Base-by-base conservation (phyloP, 345 rosid genomes). In the Sonneratia alba region DNA sequence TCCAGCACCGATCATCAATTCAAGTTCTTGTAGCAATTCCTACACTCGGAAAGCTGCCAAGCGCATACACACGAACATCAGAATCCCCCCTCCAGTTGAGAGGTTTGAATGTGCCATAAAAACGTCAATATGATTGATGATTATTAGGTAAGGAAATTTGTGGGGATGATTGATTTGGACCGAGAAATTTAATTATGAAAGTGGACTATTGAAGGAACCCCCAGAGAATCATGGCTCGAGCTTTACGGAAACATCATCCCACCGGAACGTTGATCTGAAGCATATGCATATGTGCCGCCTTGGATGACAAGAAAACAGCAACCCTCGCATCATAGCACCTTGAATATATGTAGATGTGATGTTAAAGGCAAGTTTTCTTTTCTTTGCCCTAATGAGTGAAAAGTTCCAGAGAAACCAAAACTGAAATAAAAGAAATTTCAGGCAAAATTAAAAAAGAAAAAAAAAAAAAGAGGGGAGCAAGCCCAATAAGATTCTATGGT, bases 341-440 rank as follows among this genome's bases (percentile, higher is more conserved):
- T 4, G 9, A 40, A 40, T 2, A 56, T 21, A 59, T 27, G 32
- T 59, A 59, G 36, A 59, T 59, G 64, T 59, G 64, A 59, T 59
- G 64, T 59, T 24, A 59, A 59, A 59, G 64, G 64, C 64, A 59
- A 59, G 64, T 59, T 10, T 59, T 59, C 64, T n/a, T 59, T 59
- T 59, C 32, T 8, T 22, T 59, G 3, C 9, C 36, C 32, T 9
- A 59, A 59, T 59, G 64, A 59, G 64, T 59, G 43, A 59, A 22
- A 59, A 24, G 64, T 9, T n/a, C 36, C 34, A 1, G 13, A 10
- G 14, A 47, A 47, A 9, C 1, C 32, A 27, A 27, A 27, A 27
- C 32, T 0, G 32, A 27, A 27, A 27, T 27, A 27, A 27, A 27
- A 27, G 32, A 27, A 27, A 27, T 27, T 27, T 27, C 32, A 27